Evolutionary conservation across 202 grass and related monocot species (phyloP), one percentile per base, ranked within the genome.

Genomic region (Bolboschoenoplectus hybrid): DNA sequence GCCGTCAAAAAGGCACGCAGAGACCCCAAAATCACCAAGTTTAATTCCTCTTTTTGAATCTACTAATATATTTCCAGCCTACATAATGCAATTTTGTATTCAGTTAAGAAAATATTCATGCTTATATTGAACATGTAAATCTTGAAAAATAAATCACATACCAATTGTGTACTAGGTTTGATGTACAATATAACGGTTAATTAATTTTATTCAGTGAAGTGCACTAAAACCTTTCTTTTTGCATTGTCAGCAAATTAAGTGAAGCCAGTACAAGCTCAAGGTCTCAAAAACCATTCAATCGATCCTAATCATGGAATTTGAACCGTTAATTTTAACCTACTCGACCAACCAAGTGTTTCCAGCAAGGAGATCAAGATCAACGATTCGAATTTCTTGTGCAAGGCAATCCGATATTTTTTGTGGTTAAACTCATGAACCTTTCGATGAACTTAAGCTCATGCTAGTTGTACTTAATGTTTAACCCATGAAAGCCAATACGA

Each of bases 31-130:
- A 84, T 98, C 97, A 80, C 92, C 93, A 64, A 98, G 97, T 86
- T 98, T 98, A 88, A 96, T 75, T 86, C 87, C 92, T 68, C 92
- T 90, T 44, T 84, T 81, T 89, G 86, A 80, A 91, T 98, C 93
- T 0, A 94, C 91, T 77, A 98, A 89, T 51, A 98, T 98, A 88
- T 98, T 98, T 85, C 97, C 97, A 92, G 97, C 97, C 97, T 98
- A 81, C 64, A 87, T 82, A 75, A 64, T 87, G 41, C 4, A 81
- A 60, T 74, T 52, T 39, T 43, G 32, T 66, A 75, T 36, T 53
- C 43, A 68, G 52, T 57, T 47, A 20, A 85, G 1, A 82, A 53
- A 43, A 73, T 17, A 87, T 69, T 13, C 11, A 82, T 58, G 63
- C 17, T 84, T 84, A 86, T 61, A 80, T 26, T 35, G 45, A 34